Evolutionary conservation across 1,284 basidiomycete species (phyloP), one percentile per base, ranked within the genome.

Genomic region (Paramarasmius palmivorus): DNA sequence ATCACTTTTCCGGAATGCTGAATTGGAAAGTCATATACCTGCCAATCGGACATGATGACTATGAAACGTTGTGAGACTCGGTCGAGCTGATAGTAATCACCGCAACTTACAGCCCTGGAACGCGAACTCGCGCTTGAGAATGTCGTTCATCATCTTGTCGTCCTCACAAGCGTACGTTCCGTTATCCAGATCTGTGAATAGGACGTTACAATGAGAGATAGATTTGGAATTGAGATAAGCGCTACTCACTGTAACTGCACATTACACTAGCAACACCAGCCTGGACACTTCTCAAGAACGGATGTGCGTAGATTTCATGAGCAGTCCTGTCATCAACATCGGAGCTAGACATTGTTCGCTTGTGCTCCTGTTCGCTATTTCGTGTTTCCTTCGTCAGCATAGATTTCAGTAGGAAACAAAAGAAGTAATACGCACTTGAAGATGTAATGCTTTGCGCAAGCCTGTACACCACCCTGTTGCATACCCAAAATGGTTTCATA

Each of bases 151-250:
- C 36, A 84, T 77, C 60, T 85, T 79, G 63, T 85, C 77, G 64
- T 91, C 92, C 66, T 92, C 84, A 68, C 91, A 93, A 1, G 90
- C 85, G 55, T 85, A 89, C 0, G 88, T 90, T 32, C 82, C 83
- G 67, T 95, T 94, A 63, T 93, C 73, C 37, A 80, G 63, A 64
- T 84, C 81, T 84, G 52, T 5, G 25, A 25, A 36, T 14, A 36
- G 36, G 17, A 38, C 9, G 2, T 10, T 9, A n/a, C n/a, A n/a
- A n/a, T n/a, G 7, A 19, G 15, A 17, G 20, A 50, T 19, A 25
- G 20, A 37, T 29, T 2, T 14, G 5, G 29, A 17, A 40, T 22
- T 10, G 38, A 9, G 25, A 19, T 19, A 8, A 26, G 42, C 20
- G 7, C 12, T 3, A 67, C 74, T 45, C 49, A 76, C 75, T 82